Base-by-base conservation (phyloP, 805 yeast species). In the Suhomyces prunicola region DNA sequence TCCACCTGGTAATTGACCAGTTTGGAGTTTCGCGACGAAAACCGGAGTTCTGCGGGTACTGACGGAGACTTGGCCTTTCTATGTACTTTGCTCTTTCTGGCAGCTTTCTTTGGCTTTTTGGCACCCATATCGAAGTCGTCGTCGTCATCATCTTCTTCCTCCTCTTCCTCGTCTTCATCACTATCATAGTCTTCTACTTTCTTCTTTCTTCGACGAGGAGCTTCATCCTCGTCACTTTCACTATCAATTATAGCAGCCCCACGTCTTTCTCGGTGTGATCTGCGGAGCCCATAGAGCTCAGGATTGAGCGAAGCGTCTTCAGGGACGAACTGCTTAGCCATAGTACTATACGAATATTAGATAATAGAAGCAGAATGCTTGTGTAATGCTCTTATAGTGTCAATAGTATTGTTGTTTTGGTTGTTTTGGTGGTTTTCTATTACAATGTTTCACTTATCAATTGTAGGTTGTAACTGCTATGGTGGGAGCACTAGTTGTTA, bases 1-100 rank as follows among this genome's bases (percentile, higher is more conserved):
- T 89, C 96, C 26, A 88, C 82, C 40, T 81, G 84, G 65, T 92
- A 92, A 66, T 90, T 90, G 44, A 92, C 84, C n/a, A 78, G 75
- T 56, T 75, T 82, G 50, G 62, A 68, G 61, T 85, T 87, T 66
- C 98, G 80, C 2, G 92, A 80, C 15, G 96, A 87, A 60, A 90
- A 90, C 54, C 97, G 78, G 13, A 88, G 73, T 57, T 87, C 91
- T 17, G 77, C 64, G 22, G 70, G 67, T 33, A 48, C 33, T 4
- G 50, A 45, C 4, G 44, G 19, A 10, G 44, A 5, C 46, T 46
- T 10, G 53, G 46, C 23, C 44, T 44, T 9, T 23, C 17, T 22
- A 13, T 12, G 15, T 17, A 46, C 23, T 39, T 50, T 33, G 17
- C 24, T 13, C 46, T 47, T 51, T 19, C 19, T 23, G 13, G 24